Base-by-base conservation (phyloP, 768 basidiomycete species). In the Termitomyces sp. region DNA sequence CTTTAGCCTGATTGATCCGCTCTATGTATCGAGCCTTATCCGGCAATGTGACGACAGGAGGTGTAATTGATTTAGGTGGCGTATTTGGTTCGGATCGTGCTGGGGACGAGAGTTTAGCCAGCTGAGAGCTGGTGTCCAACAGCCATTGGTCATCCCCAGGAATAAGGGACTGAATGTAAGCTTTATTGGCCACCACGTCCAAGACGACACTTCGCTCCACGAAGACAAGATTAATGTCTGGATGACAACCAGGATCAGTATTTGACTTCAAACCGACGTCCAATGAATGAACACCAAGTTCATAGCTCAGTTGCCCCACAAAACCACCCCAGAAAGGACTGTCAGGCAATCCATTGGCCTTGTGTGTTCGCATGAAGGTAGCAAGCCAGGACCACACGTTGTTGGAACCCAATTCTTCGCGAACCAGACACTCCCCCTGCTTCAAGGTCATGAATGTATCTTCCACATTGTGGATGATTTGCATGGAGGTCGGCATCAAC, bases 261-360 rank as follows among this genome's bases (percentile, higher is more conserved):
- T 45, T 59, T 31, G 67, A 16, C 62, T 45, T 56, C 35, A 77
- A 67, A 53, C 76, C 70, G 49, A 86, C 72, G 21, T 74, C 67
- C 25, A 91, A 69, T 7, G 82, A 75, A 42, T 79, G 71, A 5
- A 86, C 79, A 12, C 90, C 92, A 17, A 92, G 75, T 68, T 92
- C 92, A 65, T 93, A 94, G 62, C 87, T 89, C 58, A 93, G 71
- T 58, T 81, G 84, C 9, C 92, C 92, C 21, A 92, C 70, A 14
- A 93, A 74, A 21, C 92, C 92, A 35, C 90, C 92, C 89, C 90
- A 92, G 67, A 93, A 93, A 0, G 90, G 91, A 42, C 84, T 68
- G 9, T 83, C 77, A 7, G 75, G 62, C 40, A 63, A 64, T 23
- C 76, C 76, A 23, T 62, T 58, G 9, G 78, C 82, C 57, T 74